Percentiles rank a stretch among this genome's conserved stretches.
Conservation (phyloP, 2,329 filamentous ascomycete genomes). For the Fusarium sulawesiense region DNA sequence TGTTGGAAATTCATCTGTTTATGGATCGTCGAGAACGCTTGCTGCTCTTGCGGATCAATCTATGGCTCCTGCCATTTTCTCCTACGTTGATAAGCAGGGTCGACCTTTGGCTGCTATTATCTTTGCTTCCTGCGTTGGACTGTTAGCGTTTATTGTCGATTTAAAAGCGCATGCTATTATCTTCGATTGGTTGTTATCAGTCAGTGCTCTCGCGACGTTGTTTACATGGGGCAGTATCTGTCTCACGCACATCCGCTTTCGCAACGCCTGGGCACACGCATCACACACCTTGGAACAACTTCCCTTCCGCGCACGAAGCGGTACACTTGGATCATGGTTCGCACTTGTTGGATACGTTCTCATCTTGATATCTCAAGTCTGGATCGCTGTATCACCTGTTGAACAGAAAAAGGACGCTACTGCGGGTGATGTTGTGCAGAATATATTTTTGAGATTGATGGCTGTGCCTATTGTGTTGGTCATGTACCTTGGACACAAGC, state of each 20-base stretch:
- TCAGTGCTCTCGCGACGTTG: slow-evolving; percentile 77
- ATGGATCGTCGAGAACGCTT: slow-evolving; percentile 90
- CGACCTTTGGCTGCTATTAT: slow-evolving; percentile 80
- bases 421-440: slow-evolving; percentile 61
- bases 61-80: slow-evolving; percentile 80
- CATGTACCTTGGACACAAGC: slow-evolving; percentile 82
- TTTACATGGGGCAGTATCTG: slow-evolving; percentile 89
- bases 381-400: slow-evolving; percentile 83
- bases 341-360: slow-evolving; percentile 80
- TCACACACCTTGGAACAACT: slow-evolving; percentile 78
- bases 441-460: slow-evolving; percentile 79
- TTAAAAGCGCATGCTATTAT: slow-evolving; percentile 68
- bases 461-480: slow-evolving; percentile 75
- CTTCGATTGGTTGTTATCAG: slow-evolving; percentile 82
- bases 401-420: slow-evolving; percentile 57
- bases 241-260: slow-evolving; percentile 91
- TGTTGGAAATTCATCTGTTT: slow-evolving; percentile 91
- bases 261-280: slow-evolving; percentile 75
- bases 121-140: slow-evolving; percentile 73
- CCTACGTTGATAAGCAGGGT: slow-evolving; percentile 84
- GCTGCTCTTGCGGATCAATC: slow-evolving; percentile 89
- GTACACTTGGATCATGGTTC: slow-evolving; percentile 81
- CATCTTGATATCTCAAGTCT: slow-evolving; percentile 76
- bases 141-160: slow-evolving; percentile 81
- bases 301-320: slow-evolving; percentile 82